Conservation (phyloP, 305 asterid genomes). For the Fraxinus paxiana region DNA sequence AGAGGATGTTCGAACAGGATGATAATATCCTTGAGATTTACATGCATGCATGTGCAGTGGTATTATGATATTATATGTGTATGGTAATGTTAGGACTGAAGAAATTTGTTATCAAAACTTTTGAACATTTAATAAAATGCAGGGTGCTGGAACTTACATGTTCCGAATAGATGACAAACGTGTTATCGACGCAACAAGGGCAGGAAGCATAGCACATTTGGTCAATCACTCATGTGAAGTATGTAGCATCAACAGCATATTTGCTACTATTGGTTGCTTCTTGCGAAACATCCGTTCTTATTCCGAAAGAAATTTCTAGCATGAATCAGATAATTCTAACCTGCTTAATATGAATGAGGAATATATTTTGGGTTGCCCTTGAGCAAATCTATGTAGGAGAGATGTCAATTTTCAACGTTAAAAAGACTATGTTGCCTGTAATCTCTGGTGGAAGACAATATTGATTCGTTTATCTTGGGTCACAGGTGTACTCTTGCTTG, state of each 20-base stretch:
- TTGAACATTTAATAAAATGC: conserved; percentile 25
- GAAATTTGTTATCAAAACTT: conserved; percentile 2
- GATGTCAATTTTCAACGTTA: neutral
- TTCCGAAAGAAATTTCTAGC: neutral
- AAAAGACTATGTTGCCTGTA: neutral
- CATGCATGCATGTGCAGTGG: conserved; percentile 10
- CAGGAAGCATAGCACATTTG: conserved; percentile 95
- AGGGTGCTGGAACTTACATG: conserved; percentile 99
- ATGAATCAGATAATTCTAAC: neutral
- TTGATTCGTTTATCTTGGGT: neutral
- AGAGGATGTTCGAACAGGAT: neutral
- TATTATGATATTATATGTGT: neutral
- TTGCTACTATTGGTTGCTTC: conserved; percentile 7
- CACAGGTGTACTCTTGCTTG: neutral
- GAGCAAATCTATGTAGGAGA: neutral
- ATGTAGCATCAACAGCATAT: conserved; percentile 33
- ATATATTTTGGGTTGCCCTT: neutral
- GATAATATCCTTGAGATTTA: neutral
- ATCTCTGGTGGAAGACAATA: neutral
- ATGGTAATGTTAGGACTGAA: conserved; percentile 14
- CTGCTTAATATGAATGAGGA: neutral
- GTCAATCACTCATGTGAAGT: conserved; percentile 97
- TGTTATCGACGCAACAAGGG: conserved; percentile 92
- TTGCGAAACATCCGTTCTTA: conserved; percentile 16
- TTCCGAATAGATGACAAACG: conserved; percentile 82